phyloP scores from a whole-genome alignment of 2,329 filamentous ascomycete species.

The Colletotrichum sp. region DNA sequence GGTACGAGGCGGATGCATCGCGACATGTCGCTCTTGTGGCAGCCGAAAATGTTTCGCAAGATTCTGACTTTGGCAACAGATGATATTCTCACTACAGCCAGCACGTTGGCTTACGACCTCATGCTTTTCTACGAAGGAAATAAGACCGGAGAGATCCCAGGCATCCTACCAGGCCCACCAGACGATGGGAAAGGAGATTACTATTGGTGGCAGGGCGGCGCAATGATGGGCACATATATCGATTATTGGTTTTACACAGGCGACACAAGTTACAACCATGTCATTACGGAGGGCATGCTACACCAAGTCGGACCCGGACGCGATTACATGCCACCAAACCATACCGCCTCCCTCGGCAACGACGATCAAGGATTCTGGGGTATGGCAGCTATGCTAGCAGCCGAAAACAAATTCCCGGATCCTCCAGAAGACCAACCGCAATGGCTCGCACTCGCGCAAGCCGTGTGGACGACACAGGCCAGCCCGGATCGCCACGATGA shows the following conservation, averaged over 20 bases:
- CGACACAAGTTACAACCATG: conserved; percentile 61
- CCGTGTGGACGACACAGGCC: conserved; percentile 66
- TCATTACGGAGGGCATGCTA: conserved; percentile 55
- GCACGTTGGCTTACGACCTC: conserved; percentile 47
- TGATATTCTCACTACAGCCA: conserved; percentile 43
- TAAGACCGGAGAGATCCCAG: conserved; percentile 46
- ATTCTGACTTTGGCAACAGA: conserved; percentile 23
- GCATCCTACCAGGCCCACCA: conserved; percentile 54
- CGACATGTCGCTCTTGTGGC: background rate
- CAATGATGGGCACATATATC: conserved; percentile 66
- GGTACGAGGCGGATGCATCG: background rate
- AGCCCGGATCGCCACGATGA: conserved; percentile 62
- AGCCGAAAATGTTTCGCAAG: background rate
- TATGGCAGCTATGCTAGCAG: conserved; percentile 66
- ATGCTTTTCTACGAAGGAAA: conserved; percentile 53
- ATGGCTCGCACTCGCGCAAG: conserved; percentile 64
- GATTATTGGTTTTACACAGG: conserved; percentile 70
- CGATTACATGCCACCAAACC: conserved; percentile 62
- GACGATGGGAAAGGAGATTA: conserved; percentile 42
- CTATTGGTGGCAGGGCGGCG: conserved; percentile 72
- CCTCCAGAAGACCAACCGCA: conserved; percentile 53
- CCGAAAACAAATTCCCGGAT: conserved; percentile 62
- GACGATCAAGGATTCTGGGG: conserved; percentile 74
- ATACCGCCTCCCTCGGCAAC: conserved; percentile 60
- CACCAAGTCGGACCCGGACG: conserved; percentile 57